Evolutionary conservation across 2,329 filamentous ascomycete species (phyloP), one percentile per base, ranked within the genome.

Genomic region (Ophiostoma populinum): DNA sequence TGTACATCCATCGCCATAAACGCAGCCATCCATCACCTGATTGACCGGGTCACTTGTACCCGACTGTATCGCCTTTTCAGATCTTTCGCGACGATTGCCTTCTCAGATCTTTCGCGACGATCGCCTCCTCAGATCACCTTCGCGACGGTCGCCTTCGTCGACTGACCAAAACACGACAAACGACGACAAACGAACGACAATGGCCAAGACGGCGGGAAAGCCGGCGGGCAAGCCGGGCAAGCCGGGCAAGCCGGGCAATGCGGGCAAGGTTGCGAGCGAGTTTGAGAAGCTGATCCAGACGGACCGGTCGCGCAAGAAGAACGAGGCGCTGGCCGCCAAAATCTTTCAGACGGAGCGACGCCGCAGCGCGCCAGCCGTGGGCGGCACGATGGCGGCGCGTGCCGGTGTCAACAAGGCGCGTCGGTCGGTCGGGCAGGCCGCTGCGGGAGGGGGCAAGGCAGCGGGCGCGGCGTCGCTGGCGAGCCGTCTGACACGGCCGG

Each of bases 391-490:
- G 34, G 71, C 79, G 37, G 80, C 75, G 54, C 69, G 79, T 52
- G 73, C 79, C 39, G 79, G 80, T 25, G 63, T 85, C 33, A 72
- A 69, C 48, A 85, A 85, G 70, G 74, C 74, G 61, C 38, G 48
- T 42, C n/a, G n/a, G n/a, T n/a, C n/a, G n/a, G n/a, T n/a, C n/a
- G n/a, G n/a, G n/a, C n/a, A n/a, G n/a, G 60, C 40, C 61, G 52
- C 36, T 20, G 24, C 22, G 3, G 27, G 21, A 16, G 15, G 27
- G n/a, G 26, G 26, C 8, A 26, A 36, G 36, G 46, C 38, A 18
- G 40, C 47, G 26, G 53, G 51, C 43, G 40, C 47, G 26, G 53
- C 51, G 43, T 58, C 62, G 8, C 55, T 72, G 28, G 59, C 61
- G 36, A 54, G 60, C 24, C 62, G 65, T 37, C 57, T 67, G 40